Evolutionary conservation across 768 basidiomycete species (phyloP), one percentile per base, ranked within the genome.

Genomic region (Clavaria fumosa): DNA sequence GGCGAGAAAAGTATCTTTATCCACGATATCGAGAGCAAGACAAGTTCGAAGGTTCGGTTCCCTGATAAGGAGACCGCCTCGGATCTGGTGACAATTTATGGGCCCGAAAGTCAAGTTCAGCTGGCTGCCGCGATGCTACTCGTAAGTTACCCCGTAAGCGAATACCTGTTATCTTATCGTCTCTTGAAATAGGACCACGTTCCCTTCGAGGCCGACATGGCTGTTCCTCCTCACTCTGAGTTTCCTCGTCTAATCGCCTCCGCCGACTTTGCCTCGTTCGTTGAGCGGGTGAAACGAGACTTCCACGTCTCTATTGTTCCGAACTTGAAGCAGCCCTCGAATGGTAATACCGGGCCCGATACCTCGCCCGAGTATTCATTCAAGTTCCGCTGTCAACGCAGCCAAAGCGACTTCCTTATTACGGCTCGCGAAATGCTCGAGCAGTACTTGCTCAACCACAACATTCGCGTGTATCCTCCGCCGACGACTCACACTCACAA

Each of bases 1-100:
- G 91, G 93, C 40, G 93, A 99, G 61, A 96, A 95, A 63, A 76
- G 74, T 49, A 93, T 96, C 47, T 95, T 96, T 58, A 89, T 97
- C 38, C 89, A 78, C 50, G 91, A 99, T 53, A 96, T 97, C 48
- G 91, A 97, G 59, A 70, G 71, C 30, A 96, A 96, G 67, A 96
- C 91, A 7, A 95, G 93, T 52, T 95, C 86, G 23, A 74, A 72
- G 23, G 82, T 99, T 40, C 70, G 78, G 31, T 91, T 93, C 67
- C 89, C 89, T 5, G 85, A 86, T 59, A 90, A 90, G 56, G 88
- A 90, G 58, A 75, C 72, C 1, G 88, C 89, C n/a, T 83, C 85
- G 38, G 93, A 99, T 53, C 70, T 90, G 12, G 85, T 97, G 30
- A 80, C 75, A n/a, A 86, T 97, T 47, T 96, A 88, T 54, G 93